Conservation (phyloP, 805 yeast genomes). For the Ogataea allantospora region DNA sequence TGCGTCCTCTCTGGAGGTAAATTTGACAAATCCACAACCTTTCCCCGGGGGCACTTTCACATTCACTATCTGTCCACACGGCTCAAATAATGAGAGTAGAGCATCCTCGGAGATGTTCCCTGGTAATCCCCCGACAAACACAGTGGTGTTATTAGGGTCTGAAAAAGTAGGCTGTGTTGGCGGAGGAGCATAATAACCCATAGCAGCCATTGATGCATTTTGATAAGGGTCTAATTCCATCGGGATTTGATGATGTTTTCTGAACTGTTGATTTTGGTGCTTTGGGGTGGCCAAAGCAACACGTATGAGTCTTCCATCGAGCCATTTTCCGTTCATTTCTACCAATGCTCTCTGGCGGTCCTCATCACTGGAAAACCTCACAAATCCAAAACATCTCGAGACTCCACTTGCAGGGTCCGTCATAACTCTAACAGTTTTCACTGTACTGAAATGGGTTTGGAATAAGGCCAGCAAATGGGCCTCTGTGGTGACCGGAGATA, state of each 20-base stretch:
- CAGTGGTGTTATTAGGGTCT: slow-evolving; percentile 76
- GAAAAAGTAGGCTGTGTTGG: slow-evolving; percentile 28
- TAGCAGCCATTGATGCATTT: slow-evolving; percentile 22
- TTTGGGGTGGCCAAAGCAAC: slow-evolving; percentile 82
- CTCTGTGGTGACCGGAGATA: slow-evolving; percentile 75
- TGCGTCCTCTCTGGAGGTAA: slow-evolving; percentile 65
- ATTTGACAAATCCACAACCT: slow-evolving; percentile 77
- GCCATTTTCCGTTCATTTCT: slow-evolving; percentile 79
- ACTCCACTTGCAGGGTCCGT: slow-evolving; percentile 79
- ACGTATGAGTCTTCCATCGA: slow-evolving; percentile 73
- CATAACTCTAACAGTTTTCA: slow-evolving; percentile 81
- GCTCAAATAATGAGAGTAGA: slow-evolving; percentile 59
- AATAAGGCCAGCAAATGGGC: slow-evolving; percentile 73
- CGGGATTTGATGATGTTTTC: slow-evolving; percentile 23
- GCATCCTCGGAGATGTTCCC: slow-evolving; percentile 61
- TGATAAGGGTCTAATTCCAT: slow-evolving; percentile 24
- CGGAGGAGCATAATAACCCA: slow-evolving; percentile 25
- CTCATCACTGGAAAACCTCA: slow-evolving; percentile 66
- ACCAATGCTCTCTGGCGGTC: slow-evolving; percentile 66
- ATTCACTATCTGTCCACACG: slow-evolving; percentile 68
- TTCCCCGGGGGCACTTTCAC: slow-evolving; percentile 78
- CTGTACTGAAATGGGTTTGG: slow-evolving; percentile 62
- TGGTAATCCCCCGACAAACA: slow-evolving; percentile 68
- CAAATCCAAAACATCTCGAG: slow-evolving; percentile 79
- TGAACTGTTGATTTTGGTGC: slow-evolving; percentile 33